phyloP scores from a whole-genome alignment of 2,329 filamentous ascomycete species.

The Colletotrichum sp. region DNA sequence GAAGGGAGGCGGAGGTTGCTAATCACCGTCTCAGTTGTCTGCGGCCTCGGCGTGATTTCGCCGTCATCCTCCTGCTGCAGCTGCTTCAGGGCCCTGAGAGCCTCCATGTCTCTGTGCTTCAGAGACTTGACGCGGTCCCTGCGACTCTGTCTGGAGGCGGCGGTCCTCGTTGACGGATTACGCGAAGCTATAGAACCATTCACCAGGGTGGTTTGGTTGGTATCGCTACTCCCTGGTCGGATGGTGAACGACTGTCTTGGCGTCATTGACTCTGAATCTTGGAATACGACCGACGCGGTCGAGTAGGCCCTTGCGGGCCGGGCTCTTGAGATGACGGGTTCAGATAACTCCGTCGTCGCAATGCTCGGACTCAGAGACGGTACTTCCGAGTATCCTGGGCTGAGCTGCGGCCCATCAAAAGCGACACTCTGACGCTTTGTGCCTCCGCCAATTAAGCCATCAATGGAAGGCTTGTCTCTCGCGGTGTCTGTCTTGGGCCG shows the following conservation, averaged over 20 bases:
- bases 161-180: constrained; percentile 12
- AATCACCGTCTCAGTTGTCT: constrained; percentile 17
- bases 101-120: constrained; percentile 45
- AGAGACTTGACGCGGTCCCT: constrained; percentile 43
- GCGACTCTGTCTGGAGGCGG: constrained; percentile 32
- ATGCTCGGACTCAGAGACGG: constrained; percentile 37
- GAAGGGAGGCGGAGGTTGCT: constrained; percentile 20
- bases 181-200: constrained; percentile 10
- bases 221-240: constrained; percentile 13
- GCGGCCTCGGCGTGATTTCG: constrained; percentile 1
- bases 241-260: constrained; percentile 7
- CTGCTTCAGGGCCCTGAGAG: constrained; percentile 28
- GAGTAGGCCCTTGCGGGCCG: constrained; percentile 33
- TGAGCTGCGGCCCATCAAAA: constrained; percentile 7
- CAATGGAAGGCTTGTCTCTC: background rate
- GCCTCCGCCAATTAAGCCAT: constrained; percentile 9
- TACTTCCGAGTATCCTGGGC: constrained; percentile 17
- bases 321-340: constrained; percentile 36
- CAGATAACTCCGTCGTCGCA: constrained; percentile 32
- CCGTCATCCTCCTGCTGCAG: constrained; percentile 18
- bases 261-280: constrained; percentile 14
- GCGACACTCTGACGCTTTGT: background rate
- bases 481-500: background rate
- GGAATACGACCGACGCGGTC: constrained; percentile 31
- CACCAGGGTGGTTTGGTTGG: constrained; percentile 8